A percentile compares a stretch with the other conserved stretches of the same genome.
Conservation (phyloP, 257 asterid genomes). For the Cinchona pubescens region DNA sequence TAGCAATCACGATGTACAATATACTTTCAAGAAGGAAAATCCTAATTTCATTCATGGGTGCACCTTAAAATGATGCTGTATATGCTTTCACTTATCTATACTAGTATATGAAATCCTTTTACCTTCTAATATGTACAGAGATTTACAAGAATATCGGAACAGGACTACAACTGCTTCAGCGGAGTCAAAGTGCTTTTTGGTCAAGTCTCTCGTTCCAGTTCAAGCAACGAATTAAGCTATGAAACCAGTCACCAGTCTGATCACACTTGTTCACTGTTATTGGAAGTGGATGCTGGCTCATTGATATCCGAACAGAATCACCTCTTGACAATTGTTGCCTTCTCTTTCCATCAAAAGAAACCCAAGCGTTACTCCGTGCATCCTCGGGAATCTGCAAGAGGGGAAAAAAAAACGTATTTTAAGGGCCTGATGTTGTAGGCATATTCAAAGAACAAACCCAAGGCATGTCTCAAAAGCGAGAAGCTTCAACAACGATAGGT, state of each 20-base stretch:
- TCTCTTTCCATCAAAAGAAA: constrained; percentile 96
- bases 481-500: neutral
- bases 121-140: constrained; percentile 40
- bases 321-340: constrained; percentile 92
- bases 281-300: constrained; percentile 98
- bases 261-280: constrained; percentile 83
- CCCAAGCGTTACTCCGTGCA: constrained; percentile 97
- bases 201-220: constrained; percentile 97
- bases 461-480: neutral
- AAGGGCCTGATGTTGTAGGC: neutral
- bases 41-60: neutral
- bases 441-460: neutral
- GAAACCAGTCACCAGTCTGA: constrained; percentile 97
- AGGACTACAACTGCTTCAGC: neutral
- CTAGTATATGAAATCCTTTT: neutral
- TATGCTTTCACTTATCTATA: constrained; percentile 20
- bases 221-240: constrained; percentile 93
- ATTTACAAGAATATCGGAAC: constrained; percentile 27
- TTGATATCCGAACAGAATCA: constrained; percentile 76
- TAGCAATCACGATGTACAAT: constrained; percentile 25
- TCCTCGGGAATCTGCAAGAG: constrained; percentile 71
- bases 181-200: constrained; percentile 78
- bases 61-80: neutral
- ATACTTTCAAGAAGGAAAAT: neutral
- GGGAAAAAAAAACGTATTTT: neutral